phyloP scores from a whole-genome alignment of 139 green algal species.

The Chlamydomonas sp. region DNA sequence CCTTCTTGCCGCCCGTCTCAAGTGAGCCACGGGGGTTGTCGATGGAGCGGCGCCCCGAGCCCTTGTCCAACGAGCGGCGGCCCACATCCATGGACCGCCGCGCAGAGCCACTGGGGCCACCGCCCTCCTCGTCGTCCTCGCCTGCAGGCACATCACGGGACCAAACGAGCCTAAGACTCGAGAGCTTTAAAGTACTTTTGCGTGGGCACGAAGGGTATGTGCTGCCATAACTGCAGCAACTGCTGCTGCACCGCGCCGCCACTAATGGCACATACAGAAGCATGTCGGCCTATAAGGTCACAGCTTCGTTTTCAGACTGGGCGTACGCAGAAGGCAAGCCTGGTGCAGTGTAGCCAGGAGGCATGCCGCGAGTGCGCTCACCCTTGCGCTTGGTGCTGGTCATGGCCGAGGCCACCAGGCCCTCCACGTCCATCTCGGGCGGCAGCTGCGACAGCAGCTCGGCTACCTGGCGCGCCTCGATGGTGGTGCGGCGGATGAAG shows the following conservation, averaged over 20 bases:
- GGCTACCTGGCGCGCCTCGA: conserved; percentile 47
- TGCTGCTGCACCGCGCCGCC: background rate
- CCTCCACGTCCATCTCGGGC: conserved; percentile 53
- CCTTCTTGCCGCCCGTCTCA: conserved; percentile 10
- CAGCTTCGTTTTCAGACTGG: no score
- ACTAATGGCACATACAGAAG: background rate
- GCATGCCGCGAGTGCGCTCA: background rate
- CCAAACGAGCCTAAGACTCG: no score
- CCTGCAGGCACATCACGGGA: background rate
- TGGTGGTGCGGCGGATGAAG: conserved; percentile 44
- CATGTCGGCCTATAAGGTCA: no score
- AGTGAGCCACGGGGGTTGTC: background rate
- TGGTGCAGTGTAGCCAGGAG: no score
- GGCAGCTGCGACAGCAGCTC: conserved; percentile 58
- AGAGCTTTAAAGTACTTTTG: no score
- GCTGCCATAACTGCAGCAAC: no score
- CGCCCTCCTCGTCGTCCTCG: conserved; percentile 7
- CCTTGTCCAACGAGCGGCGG: background rate
- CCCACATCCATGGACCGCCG: conserved; percentile 17
- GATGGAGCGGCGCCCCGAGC: background rate
- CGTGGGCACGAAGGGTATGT: no score
- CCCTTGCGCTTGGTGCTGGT: conserved; percentile 12
- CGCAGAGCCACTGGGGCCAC: background rate
- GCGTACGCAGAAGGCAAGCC: no score
- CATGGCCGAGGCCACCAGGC: conserved; percentile 41